Base-by-base conservation (phyloP, 176 grass and related monocot species). In the Zoysia japonica region DNA sequence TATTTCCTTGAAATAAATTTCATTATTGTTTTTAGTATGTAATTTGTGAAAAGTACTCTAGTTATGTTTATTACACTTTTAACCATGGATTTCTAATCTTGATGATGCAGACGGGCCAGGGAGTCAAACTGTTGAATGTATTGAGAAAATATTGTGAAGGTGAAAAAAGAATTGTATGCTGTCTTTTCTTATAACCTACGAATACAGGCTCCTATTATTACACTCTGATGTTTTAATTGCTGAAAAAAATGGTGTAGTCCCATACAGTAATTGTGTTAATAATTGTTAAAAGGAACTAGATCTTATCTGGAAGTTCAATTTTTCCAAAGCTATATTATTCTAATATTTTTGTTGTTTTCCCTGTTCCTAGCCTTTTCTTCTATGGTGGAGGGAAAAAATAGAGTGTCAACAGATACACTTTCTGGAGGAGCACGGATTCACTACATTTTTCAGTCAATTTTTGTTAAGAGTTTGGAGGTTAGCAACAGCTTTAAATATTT, bases 381-480 rank as follows among this genome's bases (percentile, higher is more conserved):
- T 67, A 82, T 89, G 84, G 92, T 98, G 78, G 96, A 98, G 67
- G 96, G 96, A 8, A 98, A 87, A 87, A 91, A 87, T 72, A 89
- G 88, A 85, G 92, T 92, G 61, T 83, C 96, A 68, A 98, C 96
- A 46, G 72, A 87, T 85, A 87, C 94, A 80, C 90, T 98, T 89
- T 98, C 90, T 74, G 96, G 96, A 87, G 96, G 96, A 91, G 96
- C 92, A 69, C 82, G 92, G 76, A 89, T 98, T 71, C 96, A 94
- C 80, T 95, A 93, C 61, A 94, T 98, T 83, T 98, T 98, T 59
- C 96, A 98, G 84, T 98, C 96, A 87, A 98, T 98, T 43, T 98
- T 94, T 77, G 96, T 98, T 44, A 94, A 91, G 81, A 90, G 90
- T 70, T 72, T 98, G 76, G 92, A 98, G 96, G 96, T 94, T 72